These are phyloP conservation scores for Balansia obtecta DNA, from an alignment of 2,329 filamentous ascomycete genomes.

Conservation along the genomic window DNA sequence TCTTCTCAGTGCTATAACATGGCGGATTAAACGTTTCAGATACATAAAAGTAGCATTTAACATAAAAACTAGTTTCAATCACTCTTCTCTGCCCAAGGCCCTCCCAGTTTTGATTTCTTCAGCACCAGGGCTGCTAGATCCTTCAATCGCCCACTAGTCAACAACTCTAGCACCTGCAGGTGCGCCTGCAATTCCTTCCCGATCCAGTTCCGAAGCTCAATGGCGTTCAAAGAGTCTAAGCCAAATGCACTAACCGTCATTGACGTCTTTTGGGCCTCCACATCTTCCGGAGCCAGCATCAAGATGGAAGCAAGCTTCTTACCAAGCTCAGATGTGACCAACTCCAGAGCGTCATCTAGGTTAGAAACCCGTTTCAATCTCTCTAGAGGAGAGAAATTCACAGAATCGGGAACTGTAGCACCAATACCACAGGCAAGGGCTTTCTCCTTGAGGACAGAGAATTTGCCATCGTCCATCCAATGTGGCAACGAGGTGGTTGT, in stretches of 20 bases:
- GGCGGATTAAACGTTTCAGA: not conserved
- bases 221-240: constrained; percentile 37
- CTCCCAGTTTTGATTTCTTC: constrained; percentile 14
- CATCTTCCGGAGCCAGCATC: constrained; percentile 14
- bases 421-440: constrained; percentile 14
- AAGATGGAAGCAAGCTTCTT: constrained; percentile 24
- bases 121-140: constrained; percentile 15
- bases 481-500: constrained; percentile 25
- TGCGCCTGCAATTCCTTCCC: constrained; percentile 28
- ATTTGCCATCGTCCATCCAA: constrained; percentile 42
- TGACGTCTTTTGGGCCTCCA: constrained; percentile 10
- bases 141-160: constrained; percentile 32
- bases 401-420: constrained; percentile 1
- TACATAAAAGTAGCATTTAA: no score
- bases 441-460: constrained; percentile 32
- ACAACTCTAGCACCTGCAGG: constrained; percentile 41
- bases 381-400: constrained; percentile 8
- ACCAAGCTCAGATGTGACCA: constrained; percentile 13
- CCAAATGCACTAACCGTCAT: constrained; percentile 16
- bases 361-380: constrained; percentile 7
- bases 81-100: constrained; percentile 7
- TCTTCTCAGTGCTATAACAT: no score
- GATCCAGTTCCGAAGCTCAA: constrained; percentile 40
- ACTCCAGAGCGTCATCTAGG: constrained; percentile 12
- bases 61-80: no score